These are phyloP conservation scores for Pichia manshurica DNA, from an alignment of 805 yeast genomes.

Conservation along the genomic window DNA sequence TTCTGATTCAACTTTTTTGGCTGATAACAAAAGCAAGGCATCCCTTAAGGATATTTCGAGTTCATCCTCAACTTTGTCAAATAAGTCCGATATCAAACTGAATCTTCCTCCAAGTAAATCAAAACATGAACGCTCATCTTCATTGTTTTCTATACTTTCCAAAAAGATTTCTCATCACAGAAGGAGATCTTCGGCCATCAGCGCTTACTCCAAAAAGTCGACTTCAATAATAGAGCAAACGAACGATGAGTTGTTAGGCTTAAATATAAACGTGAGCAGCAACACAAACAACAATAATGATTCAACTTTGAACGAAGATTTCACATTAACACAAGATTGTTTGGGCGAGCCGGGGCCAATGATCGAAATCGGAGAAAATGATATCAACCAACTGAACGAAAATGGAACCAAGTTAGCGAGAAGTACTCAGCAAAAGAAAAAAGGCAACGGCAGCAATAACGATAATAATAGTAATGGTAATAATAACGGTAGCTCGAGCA, in stretches of 20 bases:
- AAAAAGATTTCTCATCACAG: slow-evolving; percentile 24
- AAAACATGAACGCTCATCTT: slow-evolving; percentile 13
- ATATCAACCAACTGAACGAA: slow-evolving; percentile 1
- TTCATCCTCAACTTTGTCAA: neutral
- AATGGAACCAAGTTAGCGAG: slow-evolving; percentile 1
- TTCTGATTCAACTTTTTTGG: neutral
- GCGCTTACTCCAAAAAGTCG: slow-evolving; percentile 16
- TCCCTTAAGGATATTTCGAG: neutral
- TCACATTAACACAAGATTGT: slow-evolving; percentile 24
- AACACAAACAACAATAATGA: slow-evolving; percentile 14
- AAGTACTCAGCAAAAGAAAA: neutral
- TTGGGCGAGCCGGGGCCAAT: slow-evolving; percentile 34
- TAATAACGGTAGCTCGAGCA: neutral
- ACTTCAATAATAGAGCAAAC: slow-evolving; percentile 23
- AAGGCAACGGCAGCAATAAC: neutral
- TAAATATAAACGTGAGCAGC: slow-evolving; percentile 4
- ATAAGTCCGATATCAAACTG: slow-evolving; percentile 1
- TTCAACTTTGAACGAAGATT: slow-evolving; percentile 23
- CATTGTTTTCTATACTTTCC: slow-evolving; percentile 24
- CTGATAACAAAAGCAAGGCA: neutral
- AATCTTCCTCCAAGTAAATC: neutral
- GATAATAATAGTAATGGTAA: neutral
- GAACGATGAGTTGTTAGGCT: slow-evolving; percentile 25
- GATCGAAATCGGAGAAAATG: slow-evolving; percentile 17
- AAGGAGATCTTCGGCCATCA: slow-evolving; percentile 22